A percentile compares a stretch with the other conserved stretches of the same genome.
Conservation (phyloP, 2,329 filamentous ascomycete species). For the Colletotrichum sp. region DNA sequence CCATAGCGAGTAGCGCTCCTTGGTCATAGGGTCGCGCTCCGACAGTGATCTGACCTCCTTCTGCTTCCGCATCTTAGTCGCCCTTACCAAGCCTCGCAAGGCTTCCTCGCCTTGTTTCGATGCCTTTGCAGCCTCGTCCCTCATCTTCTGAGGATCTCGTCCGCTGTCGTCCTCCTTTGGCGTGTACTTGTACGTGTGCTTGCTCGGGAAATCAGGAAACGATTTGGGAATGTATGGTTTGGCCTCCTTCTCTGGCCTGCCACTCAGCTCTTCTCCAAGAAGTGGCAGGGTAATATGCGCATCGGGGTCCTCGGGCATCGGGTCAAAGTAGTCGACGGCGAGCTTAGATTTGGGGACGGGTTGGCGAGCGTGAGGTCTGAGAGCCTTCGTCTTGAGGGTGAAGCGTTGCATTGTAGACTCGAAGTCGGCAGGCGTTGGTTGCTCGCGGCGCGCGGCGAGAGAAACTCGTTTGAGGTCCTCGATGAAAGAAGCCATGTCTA, state of each 20-base stretch:
- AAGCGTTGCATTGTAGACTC: slow-evolving; percentile 56
- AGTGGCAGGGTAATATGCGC: slow-evolving; percentile 49
- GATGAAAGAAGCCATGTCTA: slow-evolving; percentile 57
- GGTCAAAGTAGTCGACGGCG: slow-evolving; percentile 42
- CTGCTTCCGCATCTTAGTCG: slow-evolving; percentile 68
- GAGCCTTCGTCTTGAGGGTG: slow-evolving; percentile 54
- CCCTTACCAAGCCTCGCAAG: slow-evolving; percentile 62
- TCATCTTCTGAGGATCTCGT: slow-evolving; percentile 61
- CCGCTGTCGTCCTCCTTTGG: slow-evolving; percentile 52
- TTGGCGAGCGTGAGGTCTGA: slow-evolving; percentile 62
- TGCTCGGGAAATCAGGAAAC: slow-evolving; percentile 68
- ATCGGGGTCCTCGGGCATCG: slow-evolving; percentile 41
- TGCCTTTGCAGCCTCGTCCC: slow-evolving; percentile 63
- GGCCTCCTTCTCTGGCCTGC: slow-evolving; percentile 59
- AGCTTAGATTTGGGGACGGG: slow-evolving; percentile 49
- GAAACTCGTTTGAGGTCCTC: slow-evolving; percentile 52
- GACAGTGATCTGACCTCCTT: slow-evolving; percentile 66
- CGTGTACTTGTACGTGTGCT: slow-evolving; percentile 68
- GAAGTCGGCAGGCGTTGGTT: slow-evolving; percentile 63
- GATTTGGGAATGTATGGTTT: slow-evolving; percentile 62
- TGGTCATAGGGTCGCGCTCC: slow-evolving; percentile 55
- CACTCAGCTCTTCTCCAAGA: slow-evolving; percentile 62
- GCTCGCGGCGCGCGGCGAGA: slow-evolving; percentile 54
- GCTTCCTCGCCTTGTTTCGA: slow-evolving; percentile 69
- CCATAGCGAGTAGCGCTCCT: slow-evolving; percentile 64